Percentiles rank a stretch among this genome's conserved stretches.
These are phyloP conservation scores for Solanum arcanum DNA, from an alignment of 257 asterid species.

Conservation along the genomic window DNA sequence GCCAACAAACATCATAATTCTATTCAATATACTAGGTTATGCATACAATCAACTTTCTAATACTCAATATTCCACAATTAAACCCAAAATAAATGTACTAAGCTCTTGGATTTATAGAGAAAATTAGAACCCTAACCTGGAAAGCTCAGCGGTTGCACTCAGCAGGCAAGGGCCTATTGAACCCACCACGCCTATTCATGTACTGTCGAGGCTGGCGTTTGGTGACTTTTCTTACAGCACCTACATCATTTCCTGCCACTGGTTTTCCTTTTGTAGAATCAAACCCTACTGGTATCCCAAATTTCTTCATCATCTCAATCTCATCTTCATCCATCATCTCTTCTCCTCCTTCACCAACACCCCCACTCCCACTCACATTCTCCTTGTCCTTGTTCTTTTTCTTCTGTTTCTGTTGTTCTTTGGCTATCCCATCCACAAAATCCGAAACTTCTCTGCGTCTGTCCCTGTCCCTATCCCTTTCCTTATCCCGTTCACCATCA, in stretches of 20 bases:
- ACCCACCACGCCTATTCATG: slow-evolving; percentile 99
- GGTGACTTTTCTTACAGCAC: slow-evolving; percentile 87
- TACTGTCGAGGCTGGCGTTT: slow-evolving; percentile 98
- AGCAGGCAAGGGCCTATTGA: slow-evolving; percentile 94
- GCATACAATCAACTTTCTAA: background rate
- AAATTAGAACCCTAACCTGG: background rate
- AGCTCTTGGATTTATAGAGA: background rate
- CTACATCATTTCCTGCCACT: slow-evolving; percentile 78
- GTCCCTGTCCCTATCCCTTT: background rate
- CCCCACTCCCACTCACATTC: slow-evolving; percentile 25
- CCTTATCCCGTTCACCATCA: slow-evolving; percentile 4
- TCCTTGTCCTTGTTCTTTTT: background rate
- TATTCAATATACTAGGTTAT: background rate
- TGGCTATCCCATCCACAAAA: slow-evolving; percentile 25
- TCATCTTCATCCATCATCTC: slow-evolving; percentile 67
- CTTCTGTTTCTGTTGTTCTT: slow-evolving; percentile 36
- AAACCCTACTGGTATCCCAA: slow-evolving; percentile 85
- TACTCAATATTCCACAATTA: background rate
- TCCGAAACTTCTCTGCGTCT: slow-evolving; percentile 3
- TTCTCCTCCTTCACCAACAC: slow-evolving; percentile 14
- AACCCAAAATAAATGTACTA: background rate
- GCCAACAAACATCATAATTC: background rate
- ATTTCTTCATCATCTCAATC: slow-evolving; percentile 90
- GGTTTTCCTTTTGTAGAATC: slow-evolving; percentile 94
- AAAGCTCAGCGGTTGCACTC: slow-evolving; percentile 57